Evolutionary conservation across 2,329 filamentous ascomycete species (phyloP).

Genomic region (Penicillium janthinellum): DNA sequence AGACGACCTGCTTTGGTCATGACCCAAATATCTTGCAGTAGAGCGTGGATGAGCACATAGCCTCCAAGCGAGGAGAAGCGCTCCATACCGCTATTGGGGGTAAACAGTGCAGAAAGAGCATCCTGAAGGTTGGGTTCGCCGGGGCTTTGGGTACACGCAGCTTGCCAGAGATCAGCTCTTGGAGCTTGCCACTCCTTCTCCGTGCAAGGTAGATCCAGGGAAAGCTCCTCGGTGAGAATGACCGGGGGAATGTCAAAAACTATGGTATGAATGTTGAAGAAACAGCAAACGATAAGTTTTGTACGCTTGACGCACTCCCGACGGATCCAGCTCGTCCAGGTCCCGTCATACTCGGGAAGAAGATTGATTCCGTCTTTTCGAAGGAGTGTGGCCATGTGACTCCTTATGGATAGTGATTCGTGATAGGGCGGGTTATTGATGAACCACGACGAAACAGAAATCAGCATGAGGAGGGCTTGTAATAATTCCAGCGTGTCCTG

Average conservation of each 20-base stretch:
- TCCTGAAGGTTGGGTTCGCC: slow-evolving; percentile 34
- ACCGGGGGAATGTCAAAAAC: slow-evolving; percentile 37
- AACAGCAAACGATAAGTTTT: slow-evolving; percentile 39
- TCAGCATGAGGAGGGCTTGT: slow-evolving; percentile 33
- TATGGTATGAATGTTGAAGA: slow-evolving; percentile 40
- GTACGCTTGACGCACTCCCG: slow-evolving; percentile 35
- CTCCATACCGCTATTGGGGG: slow-evolving; percentile 24
- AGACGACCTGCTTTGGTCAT: slow-evolving; percentile 37
- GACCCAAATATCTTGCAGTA: slow-evolving; percentile 39
- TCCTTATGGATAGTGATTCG: slow-evolving; percentile 33
- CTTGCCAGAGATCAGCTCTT: slow-evolving; percentile 27
- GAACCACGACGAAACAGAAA: slow-evolving; percentile 36
- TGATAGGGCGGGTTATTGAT: slow-evolving; percentile 34
- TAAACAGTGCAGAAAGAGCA: slow-evolving; percentile 31
- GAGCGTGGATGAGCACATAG: slow-evolving; percentile 36
- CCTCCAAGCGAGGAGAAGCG: slow-evolving; percentile 37
- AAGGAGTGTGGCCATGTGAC: slow-evolving; percentile 33
- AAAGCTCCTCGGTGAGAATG: slow-evolving; percentile 35
- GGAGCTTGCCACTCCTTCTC: slow-evolving; percentile 38
- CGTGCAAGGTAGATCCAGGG: slow-evolving; percentile 35
- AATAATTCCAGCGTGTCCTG: slow-evolving; percentile 32
- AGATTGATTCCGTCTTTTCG: slow-evolving; percentile 33
- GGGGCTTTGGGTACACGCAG: slow-evolving; percentile 25
- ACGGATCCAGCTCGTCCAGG: slow-evolving; percentile 38
- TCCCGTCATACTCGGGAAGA: slow-evolving; percentile 32